A percentile compares a stretch with the other conserved stretches of the same genome.
These are phyloP conservation scores for Cylindrodendrum hubeiense DNA, from an alignment of 2,329 filamentous ascomycete genomes.

Conservation along the genomic window DNA sequence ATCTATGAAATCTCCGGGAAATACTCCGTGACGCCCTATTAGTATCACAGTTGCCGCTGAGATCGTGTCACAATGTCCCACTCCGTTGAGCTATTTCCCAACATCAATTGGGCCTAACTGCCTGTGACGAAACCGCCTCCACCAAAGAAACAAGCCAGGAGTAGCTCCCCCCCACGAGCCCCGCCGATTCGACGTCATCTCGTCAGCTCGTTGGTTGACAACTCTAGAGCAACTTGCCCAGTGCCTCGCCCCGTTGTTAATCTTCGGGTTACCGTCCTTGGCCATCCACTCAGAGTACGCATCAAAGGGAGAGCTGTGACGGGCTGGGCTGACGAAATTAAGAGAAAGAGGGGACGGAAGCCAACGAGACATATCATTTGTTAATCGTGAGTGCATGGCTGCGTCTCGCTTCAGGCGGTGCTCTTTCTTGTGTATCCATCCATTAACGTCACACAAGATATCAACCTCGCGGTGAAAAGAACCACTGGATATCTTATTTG, in stretches of 20 bases:
- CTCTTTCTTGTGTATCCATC: constrained; percentile 28
- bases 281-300: neutral
- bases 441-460: constrained; percentile 18
- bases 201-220: constrained; percentile 17
- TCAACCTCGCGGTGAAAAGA: constrained; percentile 8
- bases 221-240: neutral
- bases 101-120: constrained; percentile 9
- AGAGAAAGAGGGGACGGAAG: constrained; percentile 3
- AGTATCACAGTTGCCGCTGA: constrained; percentile 25
- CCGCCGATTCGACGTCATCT: constrained; percentile 20
- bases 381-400: constrained; percentile 24
- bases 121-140: constrained; percentile 27
- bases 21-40: constrained; percentile 43
- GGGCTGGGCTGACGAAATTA: neutral
- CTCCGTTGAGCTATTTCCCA: constrained; percentile 11
- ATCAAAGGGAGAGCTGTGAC: neutral
- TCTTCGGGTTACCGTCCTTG: neutral
- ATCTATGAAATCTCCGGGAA: constrained; percentile 43
- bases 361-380: constrained; percentile 13
- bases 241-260: neutral
- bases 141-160: constrained; percentile 8
- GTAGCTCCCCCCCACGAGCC: constrained; percentile 23
- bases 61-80: constrained; percentile 12
- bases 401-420: constrained; percentile 1
- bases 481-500: neutral